Evolutionary conservation across 441 rosid species (phyloP).

Genomic region (Erysimum cheiri): DNA sequence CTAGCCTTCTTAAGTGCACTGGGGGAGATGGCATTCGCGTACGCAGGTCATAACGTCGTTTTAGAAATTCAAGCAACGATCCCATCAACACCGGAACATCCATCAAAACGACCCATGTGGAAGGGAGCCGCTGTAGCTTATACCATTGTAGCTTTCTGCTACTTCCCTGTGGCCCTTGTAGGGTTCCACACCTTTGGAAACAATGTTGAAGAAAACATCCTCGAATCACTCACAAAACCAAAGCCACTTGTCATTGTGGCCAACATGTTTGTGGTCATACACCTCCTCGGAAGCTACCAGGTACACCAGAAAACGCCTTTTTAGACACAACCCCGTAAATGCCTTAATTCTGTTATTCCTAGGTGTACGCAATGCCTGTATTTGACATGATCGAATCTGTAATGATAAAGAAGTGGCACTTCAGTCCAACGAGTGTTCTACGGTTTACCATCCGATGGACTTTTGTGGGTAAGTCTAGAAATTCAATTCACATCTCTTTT

Average conservation of each 20-base stretch:
- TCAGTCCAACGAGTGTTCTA: constrained; percentile 47
- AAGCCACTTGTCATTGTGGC: constrained; percentile 55
- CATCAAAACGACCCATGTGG: constrained; percentile 72
- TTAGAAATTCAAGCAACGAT: constrained; percentile 74
- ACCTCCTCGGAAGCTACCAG: constrained; percentile 72
- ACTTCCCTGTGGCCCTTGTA: constrained; percentile 67
- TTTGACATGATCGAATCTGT: constrained; percentile 71
- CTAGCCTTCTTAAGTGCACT: constrained; percentile 55
- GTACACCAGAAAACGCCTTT: constrained; percentile 29
- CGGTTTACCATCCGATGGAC: constrained; percentile 51
- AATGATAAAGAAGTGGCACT: constrained; percentile 58
- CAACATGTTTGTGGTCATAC: constrained; percentile 64
- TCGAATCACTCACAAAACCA: constrained; percentile 52
- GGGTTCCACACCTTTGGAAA: constrained; percentile 59
- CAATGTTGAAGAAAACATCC: constrained; percentile 57
- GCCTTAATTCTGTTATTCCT: neutral
- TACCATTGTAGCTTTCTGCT: constrained; percentile 61
- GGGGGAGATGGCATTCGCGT: constrained; percentile 70
- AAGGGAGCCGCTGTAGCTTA: constrained; percentile 60
- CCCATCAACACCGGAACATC: constrained; percentile 66
- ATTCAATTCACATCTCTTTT: no score
- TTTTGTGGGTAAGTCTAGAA: constrained; percentile 57
- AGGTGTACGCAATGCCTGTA: constrained; percentile 75
- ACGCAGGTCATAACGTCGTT: constrained; percentile 72
- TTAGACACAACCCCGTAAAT: neutral